These are phyloP conservation scores for Phytophthora kernoviae DNA, from an alignment of 352 stramenopile species.

Conservation along the genomic window DNA sequence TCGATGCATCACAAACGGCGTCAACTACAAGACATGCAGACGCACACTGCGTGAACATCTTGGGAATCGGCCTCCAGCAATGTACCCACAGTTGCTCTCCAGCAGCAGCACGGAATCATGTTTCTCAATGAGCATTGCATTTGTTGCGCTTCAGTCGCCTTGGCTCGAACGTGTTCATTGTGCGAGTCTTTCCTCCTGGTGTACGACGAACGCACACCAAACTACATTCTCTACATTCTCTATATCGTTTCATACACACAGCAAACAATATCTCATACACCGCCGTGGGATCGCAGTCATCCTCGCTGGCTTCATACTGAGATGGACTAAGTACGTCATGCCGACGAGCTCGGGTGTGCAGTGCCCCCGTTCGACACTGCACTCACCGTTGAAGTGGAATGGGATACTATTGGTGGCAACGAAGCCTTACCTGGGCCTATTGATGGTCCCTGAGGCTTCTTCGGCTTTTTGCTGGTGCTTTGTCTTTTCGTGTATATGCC, in stretches of 20 bases:
- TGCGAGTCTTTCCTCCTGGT: conserved; percentile 9
- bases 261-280: conserved; percentile 13
- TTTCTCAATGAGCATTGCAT: conserved; percentile 40
- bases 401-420: conserved; percentile 12
- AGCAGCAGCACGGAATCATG: conserved; percentile 7
- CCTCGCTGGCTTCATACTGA: background rate
- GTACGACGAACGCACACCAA: conserved; percentile 6
- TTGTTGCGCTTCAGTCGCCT: conserved; percentile 26
- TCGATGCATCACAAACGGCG: conserved; percentile 6
- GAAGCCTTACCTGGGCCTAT: conserved; percentile 2
- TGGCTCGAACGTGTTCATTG: conserved; percentile 21
- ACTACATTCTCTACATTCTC: conserved; percentile 33
- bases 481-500: conserved; percentile 66
- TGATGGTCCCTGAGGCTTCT: conserved; percentile 25
- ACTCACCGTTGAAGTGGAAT: background rate
- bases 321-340: conserved; percentile 16
- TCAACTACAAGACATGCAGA: background rate
- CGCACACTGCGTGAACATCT: conserved; percentile 2
- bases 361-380: background rate
- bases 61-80: too few relatives aligned
- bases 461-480: conserved; percentile 56
- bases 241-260: conserved; percentile 15
- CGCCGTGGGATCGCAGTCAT: background rate
- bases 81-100: conserved; percentile 3
- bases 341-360: conserved; percentile 10